phyloP scores from a whole-genome alignment of 495 filamentous ascomycete genomes.

The Elasticomyces elasticus region DNA sequence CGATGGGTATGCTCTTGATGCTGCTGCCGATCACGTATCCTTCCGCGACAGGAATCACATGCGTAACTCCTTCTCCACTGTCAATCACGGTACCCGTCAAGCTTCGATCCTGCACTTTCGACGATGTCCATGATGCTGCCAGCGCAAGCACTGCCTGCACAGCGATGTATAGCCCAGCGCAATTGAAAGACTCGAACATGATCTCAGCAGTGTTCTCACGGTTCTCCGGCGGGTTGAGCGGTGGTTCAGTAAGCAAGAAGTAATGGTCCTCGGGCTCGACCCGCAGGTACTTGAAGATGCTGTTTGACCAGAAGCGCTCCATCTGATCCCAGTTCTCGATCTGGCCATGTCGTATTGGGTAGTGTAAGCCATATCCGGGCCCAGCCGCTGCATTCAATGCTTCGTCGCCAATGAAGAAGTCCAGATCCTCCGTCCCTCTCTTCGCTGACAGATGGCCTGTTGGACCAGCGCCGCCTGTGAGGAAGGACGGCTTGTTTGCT shows the following conservation, averaged over 20 bases:
- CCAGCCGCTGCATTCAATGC: slow-evolving; percentile 74
- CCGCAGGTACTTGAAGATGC: slow-evolving; percentile 97
- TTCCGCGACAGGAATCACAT: slow-evolving; percentile 97
- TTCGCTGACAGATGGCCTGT: slow-evolving; percentile 76
- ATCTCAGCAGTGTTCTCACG: slow-evolving; percentile 98
- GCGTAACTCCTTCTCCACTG: slow-evolving; percentile 94
- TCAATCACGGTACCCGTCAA: slow-evolving; percentile 96
- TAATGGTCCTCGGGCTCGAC: slow-evolving; percentile 98
- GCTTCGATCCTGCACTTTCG: slow-evolving; percentile 93
- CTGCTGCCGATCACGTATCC: slow-evolving; percentile 98
- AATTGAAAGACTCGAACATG: slow-evolving; percentile 99
- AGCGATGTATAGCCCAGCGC: slow-evolving; percentile 95
- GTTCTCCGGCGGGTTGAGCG: slow-evolving; percentile 95
- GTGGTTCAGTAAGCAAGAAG: slow-evolving; percentile 97
- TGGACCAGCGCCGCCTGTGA: slow-evolving; percentile 80
- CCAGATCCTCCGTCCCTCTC: slow-evolving; percentile 92
- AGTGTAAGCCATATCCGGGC: slow-evolving; percentile 90
- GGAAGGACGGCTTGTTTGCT: slow-evolving; percentile 86
- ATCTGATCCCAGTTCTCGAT: slow-evolving; percentile 99
- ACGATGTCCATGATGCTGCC: slow-evolving; percentile 95
- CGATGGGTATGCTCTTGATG: slow-evolving; percentile 97
- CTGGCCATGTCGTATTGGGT: slow-evolving; percentile 94
- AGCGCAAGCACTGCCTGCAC: slow-evolving; percentile 95
- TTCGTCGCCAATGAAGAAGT: slow-evolving; percentile 98
- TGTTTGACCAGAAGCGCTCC: slow-evolving; percentile 99